Evolutionary conservation across 352 stramenopile genomes (phyloP).

Genomic region (Phytophthora pistaciae): DNA sequence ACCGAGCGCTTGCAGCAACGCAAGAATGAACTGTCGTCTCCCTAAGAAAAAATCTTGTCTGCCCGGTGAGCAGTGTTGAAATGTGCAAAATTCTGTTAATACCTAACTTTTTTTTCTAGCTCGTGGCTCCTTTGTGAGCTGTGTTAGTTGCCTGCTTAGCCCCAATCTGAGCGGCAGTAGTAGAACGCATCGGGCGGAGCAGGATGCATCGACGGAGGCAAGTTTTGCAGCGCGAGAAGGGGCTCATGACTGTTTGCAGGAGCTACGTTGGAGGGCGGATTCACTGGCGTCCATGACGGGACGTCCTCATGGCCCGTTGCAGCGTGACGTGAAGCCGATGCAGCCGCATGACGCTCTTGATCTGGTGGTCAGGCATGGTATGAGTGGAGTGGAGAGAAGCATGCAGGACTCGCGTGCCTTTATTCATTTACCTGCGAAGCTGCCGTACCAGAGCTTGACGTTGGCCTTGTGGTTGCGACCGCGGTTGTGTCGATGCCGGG

Average conservation of each 20-base stretch:
- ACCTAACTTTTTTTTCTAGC: background rate
- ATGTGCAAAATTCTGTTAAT: slow-evolving; percentile 27
- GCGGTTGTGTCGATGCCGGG: slow-evolving; percentile 67
- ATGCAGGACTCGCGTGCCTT: background rate
- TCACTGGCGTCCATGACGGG: slow-evolving; percentile 16
- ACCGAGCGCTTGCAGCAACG: slow-evolving; percentile 8
- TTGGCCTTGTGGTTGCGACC: slow-evolving; percentile 84
- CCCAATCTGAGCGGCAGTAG: slow-evolving; percentile 63
- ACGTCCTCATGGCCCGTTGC: background rate
- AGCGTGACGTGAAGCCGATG: slow-evolving; percentile 4
- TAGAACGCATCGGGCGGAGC: slow-evolving; percentile 59
- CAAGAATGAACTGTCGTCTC: slow-evolving; percentile 41
- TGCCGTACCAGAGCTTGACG: slow-evolving; percentile 89
- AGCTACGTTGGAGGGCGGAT: background rate
- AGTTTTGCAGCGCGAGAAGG: slow-evolving; percentile 21
- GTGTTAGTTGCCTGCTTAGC: slow-evolving; percentile 25
- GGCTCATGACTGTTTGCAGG: slow-evolving; percentile 4
- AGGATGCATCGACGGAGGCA: slow-evolving; percentile 84
- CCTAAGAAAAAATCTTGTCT: slow-evolving; percentile 12
- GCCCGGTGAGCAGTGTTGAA: slow-evolving; percentile 28
- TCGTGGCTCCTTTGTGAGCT: background rate
- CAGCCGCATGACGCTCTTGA: slow-evolving; percentile 43
- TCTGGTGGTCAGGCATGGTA: slow-evolving; percentile 32
- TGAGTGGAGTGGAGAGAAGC: slow-evolving; percentile 5
- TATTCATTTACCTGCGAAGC: slow-evolving; percentile 61